A percentile compares a stretch with the other conserved stretches of the same genome.
Conservation (phyloP, 1,139 yeast genomes). For the Hemisphaericaspora subhashii region DNA sequence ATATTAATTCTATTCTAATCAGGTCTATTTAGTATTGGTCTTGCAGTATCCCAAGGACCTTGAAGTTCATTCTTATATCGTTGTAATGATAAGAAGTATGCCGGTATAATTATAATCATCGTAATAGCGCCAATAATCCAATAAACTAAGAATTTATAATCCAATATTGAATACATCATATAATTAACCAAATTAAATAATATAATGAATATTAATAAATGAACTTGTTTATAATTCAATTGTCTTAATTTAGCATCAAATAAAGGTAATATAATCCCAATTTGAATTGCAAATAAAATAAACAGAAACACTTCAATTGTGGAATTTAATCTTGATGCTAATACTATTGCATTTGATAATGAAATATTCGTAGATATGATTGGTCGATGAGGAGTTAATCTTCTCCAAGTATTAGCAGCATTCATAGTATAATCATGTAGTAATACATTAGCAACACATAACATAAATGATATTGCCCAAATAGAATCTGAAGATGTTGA, state of each 20-base stretch:
- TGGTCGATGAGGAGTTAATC: conserved; percentile 40
- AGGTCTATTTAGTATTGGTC: conserved; percentile 39
- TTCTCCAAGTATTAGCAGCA: conserved; percentile 16
- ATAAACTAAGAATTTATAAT: conserved; percentile 33
- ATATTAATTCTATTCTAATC: conserved; percentile 1
- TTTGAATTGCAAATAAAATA: conserved; percentile 68
- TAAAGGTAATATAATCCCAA: conserved; percentile 71
- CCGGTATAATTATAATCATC: conserved; percentile 62
- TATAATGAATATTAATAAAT: conserved; percentile 32
- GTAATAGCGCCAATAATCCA: conserved; percentile 53
- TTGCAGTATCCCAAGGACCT: conserved; percentile 95
- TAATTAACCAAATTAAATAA: conserved; percentile 22
- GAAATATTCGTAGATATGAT: conserved; percentile 82
- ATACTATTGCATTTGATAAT: conserved; percentile 81
- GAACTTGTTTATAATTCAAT: conserved; percentile 26
- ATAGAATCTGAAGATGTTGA: conserved; percentile 93
- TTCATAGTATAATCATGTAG: conserved; percentile 66
- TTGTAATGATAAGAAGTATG: conserved; percentile 69
- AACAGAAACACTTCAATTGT: conserved; percentile 82
- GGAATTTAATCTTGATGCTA: conserved; percentile 79
- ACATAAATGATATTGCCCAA: conserved; percentile 87
- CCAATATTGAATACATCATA: conserved; percentile 20
- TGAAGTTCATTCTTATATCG: conserved; percentile 83
- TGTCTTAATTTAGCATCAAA: conserved; percentile 61
- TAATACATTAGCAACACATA: conserved; percentile 64